Evolutionary conservation across 2,329 filamentous ascomycete genomes (phyloP).

Genomic region (Mycosphaerella arachidis): DNA sequence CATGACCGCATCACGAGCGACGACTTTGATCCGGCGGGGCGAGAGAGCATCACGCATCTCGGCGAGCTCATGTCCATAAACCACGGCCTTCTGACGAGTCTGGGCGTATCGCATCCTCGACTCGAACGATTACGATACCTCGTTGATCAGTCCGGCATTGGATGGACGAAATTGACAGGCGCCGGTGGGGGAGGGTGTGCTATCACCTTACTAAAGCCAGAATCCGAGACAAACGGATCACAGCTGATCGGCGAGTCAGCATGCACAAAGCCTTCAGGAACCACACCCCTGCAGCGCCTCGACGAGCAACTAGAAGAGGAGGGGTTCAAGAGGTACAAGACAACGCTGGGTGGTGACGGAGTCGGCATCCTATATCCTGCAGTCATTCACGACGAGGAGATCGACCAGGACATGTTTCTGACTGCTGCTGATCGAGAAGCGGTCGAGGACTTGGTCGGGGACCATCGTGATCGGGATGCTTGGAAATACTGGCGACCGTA

Average conservation of each 20-base stretch:
- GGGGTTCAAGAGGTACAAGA: conserved; percentile 80
- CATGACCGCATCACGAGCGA: conserved; percentile 51
- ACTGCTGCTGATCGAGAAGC: conserved; percentile 78
- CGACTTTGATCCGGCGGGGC: conserved; percentile 62
- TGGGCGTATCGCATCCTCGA: conserved; percentile 91
- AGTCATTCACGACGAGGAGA: conserved; percentile 87
- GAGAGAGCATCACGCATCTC: conserved; percentile 63
- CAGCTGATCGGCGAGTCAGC: conserved; percentile 16
- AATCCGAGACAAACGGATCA: conserved; percentile 27
- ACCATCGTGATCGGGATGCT: conserved; percentile 25
- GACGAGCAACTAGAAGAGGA: conserved; percentile 54
- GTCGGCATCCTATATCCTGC: conserved; percentile 94
- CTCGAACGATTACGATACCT: conserved; percentile 88
- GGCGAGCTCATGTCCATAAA: conserved; percentile 91
- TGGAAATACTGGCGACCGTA: conserved; percentile 37
- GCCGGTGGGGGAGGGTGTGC: conserved; percentile 94
- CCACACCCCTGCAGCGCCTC: conserved; percentile 50
- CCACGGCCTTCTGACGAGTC: conserved; percentile 81
- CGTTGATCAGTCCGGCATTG: conserved; percentile 81
- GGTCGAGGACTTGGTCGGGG: conserved; percentile 78
- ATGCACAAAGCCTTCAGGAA: not conserved
- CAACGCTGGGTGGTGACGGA: conserved; percentile 85
- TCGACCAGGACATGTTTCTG: conserved; percentile 83
- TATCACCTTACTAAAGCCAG: conserved; percentile 79
- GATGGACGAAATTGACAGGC: conserved; percentile 96